These are phyloP conservation scores for Xylaria sp. DNA, from an alignment of 2,329 filamentous ascomycete genomes.

Conservation along the genomic window DNA sequence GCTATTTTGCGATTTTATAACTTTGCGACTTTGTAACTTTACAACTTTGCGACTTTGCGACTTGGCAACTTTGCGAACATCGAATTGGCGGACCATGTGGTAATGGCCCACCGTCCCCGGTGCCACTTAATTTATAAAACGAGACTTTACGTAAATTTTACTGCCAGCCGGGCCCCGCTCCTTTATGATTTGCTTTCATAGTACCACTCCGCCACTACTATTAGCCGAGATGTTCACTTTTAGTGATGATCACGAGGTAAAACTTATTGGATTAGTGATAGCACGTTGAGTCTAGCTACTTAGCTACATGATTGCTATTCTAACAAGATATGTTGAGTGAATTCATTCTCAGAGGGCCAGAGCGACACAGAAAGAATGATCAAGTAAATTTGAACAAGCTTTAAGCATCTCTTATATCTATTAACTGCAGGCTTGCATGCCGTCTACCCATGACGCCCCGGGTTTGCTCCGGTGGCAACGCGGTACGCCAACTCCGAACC, in stretches of 20 bases:
- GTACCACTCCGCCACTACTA: neutral
- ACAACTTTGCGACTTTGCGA: too few species aligned
- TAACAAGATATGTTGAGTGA: neutral
- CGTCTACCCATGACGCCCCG: conserved; percentile 30
- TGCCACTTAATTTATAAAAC: too few species aligned
- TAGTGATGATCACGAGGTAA: neutral
- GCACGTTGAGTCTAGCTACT: neutral
- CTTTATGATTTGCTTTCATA: neutral
- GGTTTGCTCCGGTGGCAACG: conserved; percentile 15
- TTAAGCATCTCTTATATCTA: conserved; percentile 31
- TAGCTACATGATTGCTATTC: neutral
- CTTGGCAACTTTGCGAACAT: too few species aligned
- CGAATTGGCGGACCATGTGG: too few species aligned
- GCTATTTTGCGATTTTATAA: too few species aligned
- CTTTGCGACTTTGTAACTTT: too few species aligned
- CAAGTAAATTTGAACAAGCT: conserved; percentile 1
- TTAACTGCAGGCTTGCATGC: conserved; percentile 33
- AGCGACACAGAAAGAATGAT: neutral
- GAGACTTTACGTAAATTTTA: too few species aligned
- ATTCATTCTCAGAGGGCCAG: neutral
- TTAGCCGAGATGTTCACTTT: neutral
- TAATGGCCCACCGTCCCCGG: too few species aligned
- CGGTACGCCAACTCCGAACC: conserved; percentile 27
- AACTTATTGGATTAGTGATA: neutral
- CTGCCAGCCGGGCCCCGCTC: neutral